Conservation (phyloP, 805 yeast species). For the Wickerhamiella lipophila region DNA sequence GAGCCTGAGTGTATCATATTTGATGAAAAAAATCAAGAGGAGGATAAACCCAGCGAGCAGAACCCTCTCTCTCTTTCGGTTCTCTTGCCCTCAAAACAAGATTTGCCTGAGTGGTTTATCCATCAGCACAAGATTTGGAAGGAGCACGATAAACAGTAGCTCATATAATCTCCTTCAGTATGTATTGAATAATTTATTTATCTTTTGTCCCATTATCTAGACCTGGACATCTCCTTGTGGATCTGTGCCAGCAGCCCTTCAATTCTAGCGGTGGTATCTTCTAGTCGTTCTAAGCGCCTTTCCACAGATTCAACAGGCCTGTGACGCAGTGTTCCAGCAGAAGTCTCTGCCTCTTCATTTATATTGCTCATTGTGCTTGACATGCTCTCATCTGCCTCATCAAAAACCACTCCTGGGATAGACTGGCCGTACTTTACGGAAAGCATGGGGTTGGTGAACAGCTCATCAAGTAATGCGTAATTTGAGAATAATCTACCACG, state of each 20-base stretch:
- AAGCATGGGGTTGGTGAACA: conserved; percentile 8
- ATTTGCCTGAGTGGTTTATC: conserved; percentile 67
- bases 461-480: conserved; percentile 10
- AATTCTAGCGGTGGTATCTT: conserved; percentile 2
- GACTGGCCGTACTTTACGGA: conserved; percentile 10
- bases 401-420: neutral
- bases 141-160: neutral
- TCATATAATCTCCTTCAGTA: neutral
- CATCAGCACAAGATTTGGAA: conserved; percentile 41
- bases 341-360: neutral
- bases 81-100: conserved; percentile 46
- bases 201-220: neutral
- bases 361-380: neutral
- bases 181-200: neutral
- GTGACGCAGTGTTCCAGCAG: neutral
- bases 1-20: conserved; percentile 28
- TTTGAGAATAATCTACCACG: conserved; percentile 1
- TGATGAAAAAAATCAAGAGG: conserved; percentile 5
- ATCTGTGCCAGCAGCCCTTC: neutral
- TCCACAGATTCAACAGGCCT: neutral
- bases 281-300: conserved; percentile 2
- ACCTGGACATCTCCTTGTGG: neutral
- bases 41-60: conserved; percentile 15
- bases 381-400: conserved; percentile 1
- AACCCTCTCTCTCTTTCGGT: conserved; percentile 17